phyloP scores from a whole-genome alignment of 129 eudicot species.

The Saposhnikovia divaricata region DNA sequence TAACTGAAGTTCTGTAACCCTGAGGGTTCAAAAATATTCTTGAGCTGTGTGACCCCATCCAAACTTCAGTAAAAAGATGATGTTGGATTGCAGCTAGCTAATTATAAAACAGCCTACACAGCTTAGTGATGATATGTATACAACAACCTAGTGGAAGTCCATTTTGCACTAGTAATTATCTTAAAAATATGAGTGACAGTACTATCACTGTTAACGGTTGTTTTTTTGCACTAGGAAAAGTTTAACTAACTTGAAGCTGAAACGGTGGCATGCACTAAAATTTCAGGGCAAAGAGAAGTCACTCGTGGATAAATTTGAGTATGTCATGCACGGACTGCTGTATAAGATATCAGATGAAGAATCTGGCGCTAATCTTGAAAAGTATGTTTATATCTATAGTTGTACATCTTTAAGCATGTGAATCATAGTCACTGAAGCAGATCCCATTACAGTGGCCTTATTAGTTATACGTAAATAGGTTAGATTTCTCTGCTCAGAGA shows the following conservation, averaged over 20 bases:
- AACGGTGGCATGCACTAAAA: not conserved
- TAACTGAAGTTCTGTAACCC: not conserved
- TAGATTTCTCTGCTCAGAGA: not conserved
- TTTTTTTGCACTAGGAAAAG: not conserved
- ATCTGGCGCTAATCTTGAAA: not conserved
- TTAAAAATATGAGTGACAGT: not conserved
- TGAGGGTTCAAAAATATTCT: not conserved
- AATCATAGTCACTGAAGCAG: not conserved
- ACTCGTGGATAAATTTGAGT: not conserved
- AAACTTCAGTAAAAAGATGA: not conserved
- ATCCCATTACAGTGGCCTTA: not conserved
- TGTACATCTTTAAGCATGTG: not conserved
- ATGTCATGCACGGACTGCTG: constrained; percentile 2
- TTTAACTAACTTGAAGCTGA: not conserved
- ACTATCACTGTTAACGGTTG: not conserved
- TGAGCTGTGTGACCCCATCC: not conserved
- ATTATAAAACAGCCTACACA: not conserved
- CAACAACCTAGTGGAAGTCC: not conserved
- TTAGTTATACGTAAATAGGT: not conserved
- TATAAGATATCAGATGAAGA: not conserved
- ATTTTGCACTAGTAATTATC: no score
- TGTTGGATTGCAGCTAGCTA: not conserved
- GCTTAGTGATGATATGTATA: not conserved
- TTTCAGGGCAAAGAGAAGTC: constrained; percentile 1
- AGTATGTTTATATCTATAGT: not conserved